A percentile compares a stretch with the other conserved stretches of the same genome.
phyloP scores from a whole-genome alignment of 1,284 basidiomycete species.

The Heterobasidion occidentale region DNA sequence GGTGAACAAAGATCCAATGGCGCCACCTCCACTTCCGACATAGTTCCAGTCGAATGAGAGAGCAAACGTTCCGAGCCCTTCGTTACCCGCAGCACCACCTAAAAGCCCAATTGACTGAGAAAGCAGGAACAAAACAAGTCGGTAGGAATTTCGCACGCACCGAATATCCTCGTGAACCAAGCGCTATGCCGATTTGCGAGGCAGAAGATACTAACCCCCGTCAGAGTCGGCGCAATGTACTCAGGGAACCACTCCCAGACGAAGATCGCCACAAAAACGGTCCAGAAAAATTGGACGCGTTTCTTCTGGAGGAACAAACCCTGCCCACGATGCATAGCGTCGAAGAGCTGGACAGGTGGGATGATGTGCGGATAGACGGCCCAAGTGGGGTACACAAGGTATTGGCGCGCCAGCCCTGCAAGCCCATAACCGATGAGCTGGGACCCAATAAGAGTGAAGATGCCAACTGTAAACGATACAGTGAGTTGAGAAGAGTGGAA shows the following conservation, averaged over 20 bases:
- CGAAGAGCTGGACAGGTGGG: constrained; percentile 13
- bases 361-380: constrained; percentile 8
- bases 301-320: background rate
- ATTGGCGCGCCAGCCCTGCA: constrained; percentile 30
- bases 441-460: background rate
- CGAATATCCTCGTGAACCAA: constrained; percentile 16
- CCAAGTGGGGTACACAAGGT: constrained; percentile 5
- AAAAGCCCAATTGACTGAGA: no score
- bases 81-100: constrained; percentile 15
- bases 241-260: constrained; percentile 12
- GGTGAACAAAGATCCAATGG: background rate
- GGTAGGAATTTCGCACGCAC: background rate
- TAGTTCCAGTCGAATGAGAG: constrained; percentile 22
- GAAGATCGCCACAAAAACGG: constrained; percentile 12
- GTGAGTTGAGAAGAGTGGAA: no score
- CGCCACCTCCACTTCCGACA: constrained; percentile 5
- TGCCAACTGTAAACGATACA: background rate
- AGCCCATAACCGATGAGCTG: background rate
- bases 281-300: constrained; percentile 15
- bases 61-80: constrained; percentile 19
- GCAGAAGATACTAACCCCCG: constrained; percentile 14
- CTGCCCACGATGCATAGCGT: background rate
- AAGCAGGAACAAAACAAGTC: no score
- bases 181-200: constrained; percentile 13
- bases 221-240: constrained; percentile 6